Evolutionary conservation across 1,284 basidiomycete genomes (phyloP).

Genomic region (Pseudozyma sp.): DNA sequence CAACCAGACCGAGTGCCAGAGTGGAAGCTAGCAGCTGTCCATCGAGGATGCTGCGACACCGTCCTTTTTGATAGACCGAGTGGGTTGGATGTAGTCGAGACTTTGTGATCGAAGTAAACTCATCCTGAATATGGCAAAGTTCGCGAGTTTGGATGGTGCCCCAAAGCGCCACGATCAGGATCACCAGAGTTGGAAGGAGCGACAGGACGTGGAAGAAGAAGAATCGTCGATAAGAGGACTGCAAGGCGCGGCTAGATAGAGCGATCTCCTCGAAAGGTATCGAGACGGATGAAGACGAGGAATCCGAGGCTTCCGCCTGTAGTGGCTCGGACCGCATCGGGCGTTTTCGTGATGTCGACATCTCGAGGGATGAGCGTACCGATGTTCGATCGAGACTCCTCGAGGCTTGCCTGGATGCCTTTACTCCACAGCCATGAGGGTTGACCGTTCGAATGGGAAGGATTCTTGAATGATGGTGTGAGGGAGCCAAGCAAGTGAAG

Average conservation of each 20-base stretch:
- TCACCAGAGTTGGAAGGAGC: constrained; percentile 24
- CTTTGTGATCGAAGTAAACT: not conserved
- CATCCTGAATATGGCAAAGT: constrained; percentile 34
- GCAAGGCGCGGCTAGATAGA: constrained; percentile 16
- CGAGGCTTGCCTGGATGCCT: not conserved
- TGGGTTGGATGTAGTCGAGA: constrained; percentile 5
- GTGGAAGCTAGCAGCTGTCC: constrained; percentile 31
- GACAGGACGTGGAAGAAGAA: constrained; percentile 27
- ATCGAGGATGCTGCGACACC: constrained; percentile 39
- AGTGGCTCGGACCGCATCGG: not conserved
- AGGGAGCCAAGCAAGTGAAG: not conserved
- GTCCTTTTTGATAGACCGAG: constrained; percentile 28
- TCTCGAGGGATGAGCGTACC: not conserved
- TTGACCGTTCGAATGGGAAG: not conserved
- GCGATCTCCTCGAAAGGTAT: constrained; percentile 19
- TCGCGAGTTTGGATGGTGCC: constrained; percentile 27
- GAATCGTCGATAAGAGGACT: constrained; percentile 32
- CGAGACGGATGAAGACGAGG: constrained; percentile 23
- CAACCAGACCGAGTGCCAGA: constrained; percentile 32
- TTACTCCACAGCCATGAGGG: not conserved
- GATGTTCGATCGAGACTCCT: constrained; percentile 5
- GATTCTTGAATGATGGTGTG: constrained; percentile 1
- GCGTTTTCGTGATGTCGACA: constrained; percentile 7
- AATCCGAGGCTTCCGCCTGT: constrained; percentile 14
- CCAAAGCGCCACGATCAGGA: constrained; percentile 22